A percentile compares a stretch with the other conserved stretches of the same genome.
Evolutionary conservation across 179 eudicot genomes (phyloP).

Genomic region (Carnegiea gigantea): DNA sequence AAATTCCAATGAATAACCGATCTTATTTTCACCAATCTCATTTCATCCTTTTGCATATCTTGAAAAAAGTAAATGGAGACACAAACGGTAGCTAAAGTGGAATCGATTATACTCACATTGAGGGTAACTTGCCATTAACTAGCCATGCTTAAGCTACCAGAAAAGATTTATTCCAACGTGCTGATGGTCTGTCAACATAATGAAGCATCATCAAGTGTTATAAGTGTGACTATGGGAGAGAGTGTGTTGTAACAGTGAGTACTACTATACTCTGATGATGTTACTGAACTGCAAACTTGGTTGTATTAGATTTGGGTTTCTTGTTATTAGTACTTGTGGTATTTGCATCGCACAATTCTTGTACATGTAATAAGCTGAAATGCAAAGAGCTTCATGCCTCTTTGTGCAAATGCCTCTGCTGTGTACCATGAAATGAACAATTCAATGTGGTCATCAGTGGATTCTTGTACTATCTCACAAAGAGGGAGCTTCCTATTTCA

Average conservation of each 20-base stretch:
- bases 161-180: neutral
- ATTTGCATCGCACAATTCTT: neutral
- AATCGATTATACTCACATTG: neutral
- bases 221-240: neutral
- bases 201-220: slow-evolving; percentile 9
- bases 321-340: neutral
- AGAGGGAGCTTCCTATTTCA: too few relatives aligned
- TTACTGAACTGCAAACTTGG: slow-evolving; percentile 1
- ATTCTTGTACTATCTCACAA: too few relatives aligned
- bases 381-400: neutral
- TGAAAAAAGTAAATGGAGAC: too few relatives aligned
- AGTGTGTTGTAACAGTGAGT: slow-evolving; percentile 6
- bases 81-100: slow-evolving; percentile 25
- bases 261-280: slow-evolving; percentile 14
- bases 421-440: too few relatives aligned
- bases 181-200: neutral
- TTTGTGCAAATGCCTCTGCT: too few relatives aligned
- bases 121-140: slow-evolving; percentile 6
- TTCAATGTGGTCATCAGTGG: too few relatives aligned
- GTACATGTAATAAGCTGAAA: neutral
- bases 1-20: too few relatives aligned
- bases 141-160: neutral
- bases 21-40: too few relatives aligned
- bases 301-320: neutral
- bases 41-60: too few relatives aligned